Conservation (phyloP, 306 rosid genomes). For the Cicer pinnatifidum region DNA sequence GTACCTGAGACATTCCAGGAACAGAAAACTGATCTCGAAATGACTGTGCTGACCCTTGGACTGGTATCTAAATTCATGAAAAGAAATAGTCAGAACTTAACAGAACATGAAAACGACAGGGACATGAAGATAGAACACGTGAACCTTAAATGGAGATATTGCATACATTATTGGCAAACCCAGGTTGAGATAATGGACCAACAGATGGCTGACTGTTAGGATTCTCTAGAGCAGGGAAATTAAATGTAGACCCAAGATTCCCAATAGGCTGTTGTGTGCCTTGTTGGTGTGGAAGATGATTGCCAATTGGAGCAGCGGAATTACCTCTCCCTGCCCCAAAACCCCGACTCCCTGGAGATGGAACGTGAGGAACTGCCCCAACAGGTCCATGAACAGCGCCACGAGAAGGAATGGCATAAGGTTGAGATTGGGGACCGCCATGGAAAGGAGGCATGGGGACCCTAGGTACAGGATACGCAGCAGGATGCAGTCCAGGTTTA, state of each 20-base stretch:
- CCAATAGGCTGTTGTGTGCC: slow-evolving; percentile 80
- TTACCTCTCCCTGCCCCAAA: slow-evolving; percentile 94
- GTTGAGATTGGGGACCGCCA: slow-evolving; percentile 93
- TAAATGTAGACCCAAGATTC: slow-evolving; percentile 77
- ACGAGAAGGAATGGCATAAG: slow-evolving; percentile 98
- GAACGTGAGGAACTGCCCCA: slow-evolving; percentile 98
- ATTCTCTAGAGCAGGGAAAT: slow-evolving; percentile 82
- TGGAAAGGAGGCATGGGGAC: slow-evolving; percentile 84
- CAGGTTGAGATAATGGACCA: slow-evolving; percentile 95
- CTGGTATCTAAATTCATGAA: slow-evolving; percentile 71
- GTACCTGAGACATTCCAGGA: slow-evolving; percentile 95
- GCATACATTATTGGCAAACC: slow-evolving; percentile 89
- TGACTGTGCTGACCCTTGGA: slow-evolving; percentile 79
- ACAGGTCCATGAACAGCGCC: slow-evolving; percentile 97
- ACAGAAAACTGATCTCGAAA: slow-evolving; percentile 93
- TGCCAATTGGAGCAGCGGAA: slow-evolving; percentile 80
- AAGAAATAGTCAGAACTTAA: slow-evolving; percentile 44
- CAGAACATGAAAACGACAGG: background rate
- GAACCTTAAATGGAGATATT: slow-evolving; percentile 12
- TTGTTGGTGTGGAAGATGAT: slow-evolving; percentile 91
- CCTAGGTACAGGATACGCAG: slow-evolving; percentile 87
- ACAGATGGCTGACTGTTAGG: slow-evolving; percentile 97
- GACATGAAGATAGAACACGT: slow-evolving; percentile 16
- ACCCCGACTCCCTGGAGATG: slow-evolving; percentile 90
- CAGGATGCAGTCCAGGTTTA: slow-evolving; percentile 87